Percentiles rank a stretch among this genome's conserved stretches.
Evolutionary conservation across 108 stramenopile genomes (phyloP).

Genomic region (Cyclotella kingstonii): DNA sequence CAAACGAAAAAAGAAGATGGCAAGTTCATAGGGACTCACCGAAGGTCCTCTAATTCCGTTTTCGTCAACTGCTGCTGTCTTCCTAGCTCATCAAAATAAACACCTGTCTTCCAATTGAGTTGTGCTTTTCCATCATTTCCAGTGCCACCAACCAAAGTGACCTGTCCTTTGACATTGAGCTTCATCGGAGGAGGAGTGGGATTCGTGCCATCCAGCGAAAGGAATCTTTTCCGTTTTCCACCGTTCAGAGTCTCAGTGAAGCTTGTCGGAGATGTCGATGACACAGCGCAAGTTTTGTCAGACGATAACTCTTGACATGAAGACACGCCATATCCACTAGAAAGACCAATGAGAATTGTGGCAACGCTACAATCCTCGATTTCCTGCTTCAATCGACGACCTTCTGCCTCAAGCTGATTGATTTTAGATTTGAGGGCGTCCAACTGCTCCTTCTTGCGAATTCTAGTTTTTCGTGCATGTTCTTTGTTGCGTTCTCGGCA

Average conservation of each 20-base stretch:
- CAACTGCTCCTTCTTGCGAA: conserved; percentile 89
- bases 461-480: conserved; percentile 85
- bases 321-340: conserved; percentile 22
- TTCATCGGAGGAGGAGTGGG: conserved; percentile 47
- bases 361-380: conserved; percentile 86
- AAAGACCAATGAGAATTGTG: conserved; percentile 76
- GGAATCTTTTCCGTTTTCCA: conserved; percentile 70
- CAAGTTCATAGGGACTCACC: too few species aligned
- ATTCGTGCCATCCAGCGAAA: conserved; percentile 46
- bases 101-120: conserved; percentile 85
- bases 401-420: conserved; percentile 66
- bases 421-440: conserved; percentile 72
- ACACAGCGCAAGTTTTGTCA: too few species aligned
- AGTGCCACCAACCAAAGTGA: conserved; percentile 50
- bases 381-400: conserved; percentile 61
- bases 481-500: conserved; percentile 91
- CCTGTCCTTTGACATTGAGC: conserved; percentile 61
- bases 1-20: too few species aligned
- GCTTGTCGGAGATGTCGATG: conserved; percentile 2
- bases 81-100: conserved; percentile 66
- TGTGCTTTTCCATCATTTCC: conserved; percentile 53
- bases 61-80: conserved; percentile 50
- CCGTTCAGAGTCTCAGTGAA: conserved; percentile 30
- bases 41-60: conserved; percentile 59
- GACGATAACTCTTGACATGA: too few species aligned